Percentiles rank a stretch among this genome's conserved stretches.
phyloP scores from a whole-genome alignment of 1,284 basidiomycete species.

The Afroboletus lepidellus region DNA sequence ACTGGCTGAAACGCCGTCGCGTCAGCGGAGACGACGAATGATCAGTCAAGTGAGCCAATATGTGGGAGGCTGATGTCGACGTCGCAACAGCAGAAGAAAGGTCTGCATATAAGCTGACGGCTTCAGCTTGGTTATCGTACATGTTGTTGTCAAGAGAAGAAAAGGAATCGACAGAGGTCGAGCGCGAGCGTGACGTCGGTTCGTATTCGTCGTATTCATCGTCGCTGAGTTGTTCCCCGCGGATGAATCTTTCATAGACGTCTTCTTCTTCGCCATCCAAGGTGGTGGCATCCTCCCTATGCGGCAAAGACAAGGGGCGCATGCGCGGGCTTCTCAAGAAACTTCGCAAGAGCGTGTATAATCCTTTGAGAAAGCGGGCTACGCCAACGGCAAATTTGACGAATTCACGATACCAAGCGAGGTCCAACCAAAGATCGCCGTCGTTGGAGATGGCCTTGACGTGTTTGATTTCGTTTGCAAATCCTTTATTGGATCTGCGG shows the following conservation, averaged over 20 bases:
- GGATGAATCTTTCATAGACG: conserved; percentile 57
- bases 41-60: conserved; percentile 51
- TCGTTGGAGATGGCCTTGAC: conserved; percentile 40
- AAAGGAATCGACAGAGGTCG: conserved; percentile 25
- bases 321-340: conserved; percentile 22
- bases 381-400: conserved; percentile 35
- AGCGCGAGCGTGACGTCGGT: conserved; percentile 23
- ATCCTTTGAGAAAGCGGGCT: conserved; percentile 39
- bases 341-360: conserved; percentile 30
- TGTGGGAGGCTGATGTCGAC: conserved; percentile 40
- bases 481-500: conserved; percentile 34
- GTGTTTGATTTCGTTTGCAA: conserved; percentile 49
- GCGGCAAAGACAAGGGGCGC: not conserved
- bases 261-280: conserved; percentile 26
- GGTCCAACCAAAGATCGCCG: conserved; percentile 41
- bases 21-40: conserved; percentile 44
- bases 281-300: not conserved
- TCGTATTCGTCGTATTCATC: conserved; percentile 58
- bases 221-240: conserved; percentile 56
- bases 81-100: conserved; percentile 34
- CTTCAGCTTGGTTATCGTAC: conserved; percentile 34
- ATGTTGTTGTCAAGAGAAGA: conserved; percentile 26
- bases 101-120: conserved; percentile 45
- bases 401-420: conserved; percentile 49
- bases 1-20: conserved; percentile 41